Percentiles rank a stretch among this genome's conserved stretches.
Conservation (phyloP, 1,139 yeast species). For the Candida albicans region DNA sequence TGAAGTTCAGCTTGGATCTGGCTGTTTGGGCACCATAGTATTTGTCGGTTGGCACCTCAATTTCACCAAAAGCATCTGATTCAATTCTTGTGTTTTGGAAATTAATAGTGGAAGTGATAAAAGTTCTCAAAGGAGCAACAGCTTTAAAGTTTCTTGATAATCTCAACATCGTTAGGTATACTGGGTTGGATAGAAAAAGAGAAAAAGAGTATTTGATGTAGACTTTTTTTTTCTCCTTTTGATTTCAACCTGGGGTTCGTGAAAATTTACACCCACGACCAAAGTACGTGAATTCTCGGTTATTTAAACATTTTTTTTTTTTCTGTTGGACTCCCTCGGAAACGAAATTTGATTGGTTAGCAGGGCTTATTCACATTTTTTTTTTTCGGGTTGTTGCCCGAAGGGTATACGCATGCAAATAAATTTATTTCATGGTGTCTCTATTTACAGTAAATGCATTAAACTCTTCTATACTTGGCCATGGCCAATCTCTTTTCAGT, state of each 20-base stretch:
- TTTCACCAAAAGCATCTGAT: slow-evolving; percentile 95
- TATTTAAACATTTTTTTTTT: neutral
- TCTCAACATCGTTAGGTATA: slow-evolving; percentile 31
- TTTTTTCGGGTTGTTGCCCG: too few relatives aligned
- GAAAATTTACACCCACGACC: neutral
- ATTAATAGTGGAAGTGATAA: slow-evolving; percentile 27
- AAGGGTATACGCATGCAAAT: slow-evolving; percentile 1
- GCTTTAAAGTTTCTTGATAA: slow-evolving; percentile 18
- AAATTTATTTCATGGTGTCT: neutral
- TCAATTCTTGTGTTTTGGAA: slow-evolving; percentile 61
- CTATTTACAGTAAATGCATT: slow-evolving; percentile 7
- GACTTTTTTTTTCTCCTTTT: neutral
- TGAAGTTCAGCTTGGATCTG: slow-evolving; percentile 87
- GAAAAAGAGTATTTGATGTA: neutral
- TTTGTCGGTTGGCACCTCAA: slow-evolving; percentile 79
- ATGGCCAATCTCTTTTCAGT: slow-evolving; percentile 24
- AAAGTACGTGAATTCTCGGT: too few relatives aligned
- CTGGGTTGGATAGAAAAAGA: neutral
- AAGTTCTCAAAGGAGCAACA: slow-evolving; percentile 23
- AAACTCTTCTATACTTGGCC: slow-evolving; percentile 25
- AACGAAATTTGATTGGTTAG: slow-evolving; percentile 2
- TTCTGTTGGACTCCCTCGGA: slow-evolving; percentile 1
- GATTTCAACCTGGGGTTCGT: neutral
- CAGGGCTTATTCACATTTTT: neutral
- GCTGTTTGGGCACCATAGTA: slow-evolving; percentile 99